Conservation (phyloP, 805 yeast genomes). For the Middelhovenomyces tepae region DNA sequence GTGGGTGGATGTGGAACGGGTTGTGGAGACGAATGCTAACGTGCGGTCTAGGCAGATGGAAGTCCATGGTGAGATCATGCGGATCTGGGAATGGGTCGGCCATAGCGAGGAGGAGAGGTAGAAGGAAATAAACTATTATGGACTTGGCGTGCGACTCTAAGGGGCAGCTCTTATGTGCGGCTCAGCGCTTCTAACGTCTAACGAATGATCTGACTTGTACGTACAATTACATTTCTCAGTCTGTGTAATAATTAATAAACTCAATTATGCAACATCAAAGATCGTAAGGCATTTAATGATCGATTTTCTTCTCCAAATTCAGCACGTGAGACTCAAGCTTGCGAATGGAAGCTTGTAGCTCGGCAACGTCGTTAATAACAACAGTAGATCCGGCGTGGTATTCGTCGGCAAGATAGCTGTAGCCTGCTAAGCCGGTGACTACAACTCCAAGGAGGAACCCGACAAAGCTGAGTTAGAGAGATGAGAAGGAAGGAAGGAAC, state of each 20-base stretch:
- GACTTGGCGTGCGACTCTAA: no score
- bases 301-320: conserved; percentile 1
- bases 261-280: not conserved
- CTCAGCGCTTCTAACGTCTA: no score
- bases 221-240: not conserved
- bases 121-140: no score
- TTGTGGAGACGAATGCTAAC: conserved; percentile 58
- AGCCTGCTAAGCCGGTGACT: conserved; percentile 64
- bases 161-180: no score
- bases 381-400: conserved; percentile 38
- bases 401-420: conserved; percentile 70
- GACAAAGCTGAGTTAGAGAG: conserved; percentile 33
- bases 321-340: conserved; percentile 58
- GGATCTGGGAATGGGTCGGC: conserved; percentile 92
- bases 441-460: conserved; percentile 77
- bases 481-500: not conserved
- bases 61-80: conserved; percentile 77
- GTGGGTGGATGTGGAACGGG: conserved; percentile 51
- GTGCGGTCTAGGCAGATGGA: conserved; percentile 57
- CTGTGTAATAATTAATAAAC: not conserved
- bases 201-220: no score
- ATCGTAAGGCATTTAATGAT: not conserved
- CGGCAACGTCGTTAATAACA: conserved; percentile 18
- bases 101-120: no score
- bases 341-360: conserved; percentile 59